Evolutionary conservation across 306 rosid genomes (phyloP), one percentile per base, ranked within the genome.

Genomic region (Elaeagnus macrophylla): DNA sequence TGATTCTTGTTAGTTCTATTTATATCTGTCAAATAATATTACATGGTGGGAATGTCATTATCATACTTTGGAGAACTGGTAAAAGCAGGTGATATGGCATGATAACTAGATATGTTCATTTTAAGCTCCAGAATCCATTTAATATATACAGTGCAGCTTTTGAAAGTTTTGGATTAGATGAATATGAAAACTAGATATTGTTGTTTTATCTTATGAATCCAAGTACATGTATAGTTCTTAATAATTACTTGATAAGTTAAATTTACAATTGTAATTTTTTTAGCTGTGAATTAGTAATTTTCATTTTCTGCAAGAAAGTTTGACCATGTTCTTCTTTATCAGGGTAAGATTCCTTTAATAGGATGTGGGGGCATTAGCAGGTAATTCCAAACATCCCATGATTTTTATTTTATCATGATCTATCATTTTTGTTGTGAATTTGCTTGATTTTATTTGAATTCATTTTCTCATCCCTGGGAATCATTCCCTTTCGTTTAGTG

Each of bases 291-390:
- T 25, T 25, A 25, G 4, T 25, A 25, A 25, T 25, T 25, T 20
- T 25, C 32, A 25, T 25, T 3, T 25, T 25, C 32, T 5, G 32
- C 32, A 25, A 25, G 32, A 25, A 1, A 25, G 32, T 2, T 25
- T 25, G 4, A 25, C 32, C 32, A 25, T 25, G 32, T 2, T 25
- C 4, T 25, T 25, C 2, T 25, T 2, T 64, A 43, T 54, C 83
- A 86, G 97, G 97, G 97, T 15, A 86, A 56, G 72, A 71, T 91
- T 77, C 91, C 96, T 57, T 74, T 91, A 72, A 74, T 91, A 61
- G 97, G 97, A 35, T 80, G 88, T 0, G 97, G 97, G 10, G 96
- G 97, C 60, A 61, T 91, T 61, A 69, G 83, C 82, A 82, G 93
- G 97, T 91, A 77, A 79, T 51, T 35, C 66, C 57, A 54, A 52